Base-by-base conservation (phyloP, 371 early-diverging fungal species). In the Blastocladiella emersonii region DNA sequence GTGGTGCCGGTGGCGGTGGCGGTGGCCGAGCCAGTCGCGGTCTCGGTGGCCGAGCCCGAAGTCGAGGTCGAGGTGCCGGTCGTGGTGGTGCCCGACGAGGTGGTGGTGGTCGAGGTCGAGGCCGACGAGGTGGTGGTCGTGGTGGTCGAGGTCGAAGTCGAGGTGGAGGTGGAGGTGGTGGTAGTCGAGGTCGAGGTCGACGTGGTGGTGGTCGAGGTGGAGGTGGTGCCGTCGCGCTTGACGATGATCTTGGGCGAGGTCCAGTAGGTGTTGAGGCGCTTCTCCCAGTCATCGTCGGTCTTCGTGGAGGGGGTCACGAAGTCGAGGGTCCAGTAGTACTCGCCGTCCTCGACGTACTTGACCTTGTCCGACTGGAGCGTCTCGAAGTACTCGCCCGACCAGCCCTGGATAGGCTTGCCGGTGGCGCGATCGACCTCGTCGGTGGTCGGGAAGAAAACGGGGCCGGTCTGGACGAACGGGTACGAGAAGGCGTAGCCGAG, bases 131-230 rank as follows among this genome's bases (percentile, higher is more conserved):
- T 45, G 45, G 23, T 23, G 19, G 45, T 23, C 19, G 45, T 23
- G 21, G 45, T n/a, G 7, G 45, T n/a, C 12, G 21, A 19, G 23
- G 45, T 45, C 23, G 45, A 2, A 21, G 45, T 10, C 15, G 21
- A 19, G 21, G 45, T 23, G 45, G 45, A 13, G 7, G 45, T 3
- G n/a, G 21, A 6, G 7, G 48, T 48, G 1, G 48, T 25, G 21
- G 45, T 23, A 21, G 21, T 45, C 45, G 48, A 21, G 19, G 48
- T 8, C 3, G 25, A 21, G 23, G 48, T 3, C n/a, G 48, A n/a
- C 48, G 48, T 48, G 48, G 48, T 48, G n/a, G n/a, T n/a, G n/a
- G 48, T 48, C 23, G 48, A 21, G 48, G n/a, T 48, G 48, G 48
- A 23, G 23, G 48, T 25, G 48, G n/a, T 23, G n/a, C 25, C 48